These are phyloP conservation scores for Talaromyces liani DNA, from an alignment of 495 filamentous ascomycete species.

Conservation along the genomic window DNA sequence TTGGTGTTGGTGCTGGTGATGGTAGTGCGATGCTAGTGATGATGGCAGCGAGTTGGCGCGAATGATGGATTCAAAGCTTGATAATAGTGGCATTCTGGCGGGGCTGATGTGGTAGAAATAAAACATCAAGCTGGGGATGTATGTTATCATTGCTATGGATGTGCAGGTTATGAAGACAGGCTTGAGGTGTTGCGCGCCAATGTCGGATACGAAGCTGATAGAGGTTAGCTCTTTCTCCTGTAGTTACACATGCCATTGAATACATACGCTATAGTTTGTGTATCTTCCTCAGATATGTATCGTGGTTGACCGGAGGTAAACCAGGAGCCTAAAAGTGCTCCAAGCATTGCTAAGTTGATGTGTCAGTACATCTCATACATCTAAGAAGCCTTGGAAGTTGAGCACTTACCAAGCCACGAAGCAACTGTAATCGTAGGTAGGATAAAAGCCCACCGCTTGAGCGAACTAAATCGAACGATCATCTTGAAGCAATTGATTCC, in stretches of 20 bases:
- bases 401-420: slow-evolving; percentile 6
- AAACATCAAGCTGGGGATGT: not conserved
- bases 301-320: slow-evolving; percentile 4
- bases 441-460: not conserved
- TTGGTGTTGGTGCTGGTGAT: not conserved
- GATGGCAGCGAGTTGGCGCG: not conserved
- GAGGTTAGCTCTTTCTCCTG: not conserved
- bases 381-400: not conserved
- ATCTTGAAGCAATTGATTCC: not conserved
- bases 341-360: slow-evolving; percentile 2
- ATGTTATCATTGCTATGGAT: slow-evolving; percentile 2
- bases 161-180: slow-evolving; percentile 5
- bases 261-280: slow-evolving; percentile 6
- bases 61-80: not conserved
- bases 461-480: not conserved
- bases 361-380: not conserved
- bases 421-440: slow-evolving; percentile 5
- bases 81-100: not conserved
- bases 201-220: slow-evolving; percentile 8
- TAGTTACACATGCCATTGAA: not conserved
- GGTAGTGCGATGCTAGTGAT: not conserved
- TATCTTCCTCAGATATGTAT: slow-evolving; percentile 7
- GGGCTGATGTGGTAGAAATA: not conserved
- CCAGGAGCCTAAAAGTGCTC: slow-evolving; percentile 4
- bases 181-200: slow-evolving; percentile 8